Evolutionary conservation across 192 early-diverging fungal genomes (phyloP).

Genomic region (Podochytrium sp.): DNA sequence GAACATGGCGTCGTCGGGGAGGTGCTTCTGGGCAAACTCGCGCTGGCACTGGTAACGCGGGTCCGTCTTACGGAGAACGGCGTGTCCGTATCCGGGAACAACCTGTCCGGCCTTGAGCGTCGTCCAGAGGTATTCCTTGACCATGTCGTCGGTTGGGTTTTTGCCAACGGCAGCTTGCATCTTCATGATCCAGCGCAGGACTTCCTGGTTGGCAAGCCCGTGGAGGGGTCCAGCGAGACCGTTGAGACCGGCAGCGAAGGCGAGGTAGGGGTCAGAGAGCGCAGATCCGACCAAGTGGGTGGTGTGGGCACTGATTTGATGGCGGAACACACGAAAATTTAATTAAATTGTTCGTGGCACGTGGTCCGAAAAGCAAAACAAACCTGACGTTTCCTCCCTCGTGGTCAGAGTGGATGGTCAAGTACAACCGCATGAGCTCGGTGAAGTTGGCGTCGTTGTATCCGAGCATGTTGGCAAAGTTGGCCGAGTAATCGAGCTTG

Average conservation of each 20-base stretch:
- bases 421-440: conserved; percentile 98
- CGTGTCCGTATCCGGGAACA: conserved; percentile 98
- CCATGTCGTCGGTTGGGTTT: conserved; percentile 86
- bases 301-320: conserved; percentile 80
- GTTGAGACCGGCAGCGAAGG: conserved; percentile 95
- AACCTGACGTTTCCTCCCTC: conserved; percentile 98
- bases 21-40: conserved; percentile 98
- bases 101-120: conserved; percentile 96
- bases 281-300: conserved; percentile 94
- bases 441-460: conserved; percentile 89
- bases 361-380: background rate
- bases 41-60: conserved; percentile 98
- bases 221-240: conserved; percentile 98
- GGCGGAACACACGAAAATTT: background rate
- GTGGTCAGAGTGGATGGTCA: conserved; percentile 99
- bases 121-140: conserved; percentile 96
- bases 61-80: conserved; percentile 95
- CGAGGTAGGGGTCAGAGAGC: conserved; percentile 98
- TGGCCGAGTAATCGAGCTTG: conserved; percentile 92
- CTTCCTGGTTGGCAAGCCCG: conserved; percentile 99
- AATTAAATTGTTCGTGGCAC: background rate
- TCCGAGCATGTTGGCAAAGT: conserved; percentile 93
- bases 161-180: conserved; percentile 87
- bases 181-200: conserved; percentile 95
- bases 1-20: conserved; percentile 96